Base-by-base conservation (phyloP, 345 rosid species). In the Salix caprea region DNA sequence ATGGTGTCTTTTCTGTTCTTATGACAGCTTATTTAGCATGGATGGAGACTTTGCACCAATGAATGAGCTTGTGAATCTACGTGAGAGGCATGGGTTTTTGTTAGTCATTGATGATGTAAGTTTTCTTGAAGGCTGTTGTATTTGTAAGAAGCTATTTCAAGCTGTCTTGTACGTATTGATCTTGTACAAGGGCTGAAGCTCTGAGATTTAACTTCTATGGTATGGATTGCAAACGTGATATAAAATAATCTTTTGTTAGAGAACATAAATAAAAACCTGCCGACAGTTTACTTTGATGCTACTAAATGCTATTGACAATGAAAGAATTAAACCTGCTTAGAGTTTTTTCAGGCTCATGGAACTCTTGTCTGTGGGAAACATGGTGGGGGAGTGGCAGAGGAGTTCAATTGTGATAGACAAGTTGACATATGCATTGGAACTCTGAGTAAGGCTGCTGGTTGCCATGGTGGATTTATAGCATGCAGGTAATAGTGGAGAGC, bases 1-100 rank as follows among this genome's bases (percentile, higher is more conserved):
- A 12, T 67, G 32, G 15, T 30, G 56, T 77, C 67, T 46, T 66
- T 68, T 80, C 11, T 70, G 48, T 56, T 78, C 69, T 46, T 30
- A 8, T 28, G 60, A 40, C 86, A 93, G 99, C 82, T 90, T 95
- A 88, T 95, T 95, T 84, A 95, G 99, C 76, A 95, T 95, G 99
- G 99, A 95, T 75, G 99, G 98, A 76, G 99, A 95, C 86, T 95
- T 95, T 89, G 99, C 98, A 80, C 99, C 98, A 26, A 87, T 93
- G 90, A 74, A 72, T 67, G 92, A 93, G 83, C 96, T 95, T 72
- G 90, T 80, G 48, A 76, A 85, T 81, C 98, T 95, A 74, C 89
- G 94, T 34, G 83, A 81, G 86, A 89, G 80, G 77, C 91, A 93
- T 88, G 90, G 90, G 15, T 93, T 91, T 85, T 67, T 95, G 78